phyloP scores from a whole-genome alignment of 2,329 filamentous ascomycete species.

The Colletotrichum sp. region DNA sequence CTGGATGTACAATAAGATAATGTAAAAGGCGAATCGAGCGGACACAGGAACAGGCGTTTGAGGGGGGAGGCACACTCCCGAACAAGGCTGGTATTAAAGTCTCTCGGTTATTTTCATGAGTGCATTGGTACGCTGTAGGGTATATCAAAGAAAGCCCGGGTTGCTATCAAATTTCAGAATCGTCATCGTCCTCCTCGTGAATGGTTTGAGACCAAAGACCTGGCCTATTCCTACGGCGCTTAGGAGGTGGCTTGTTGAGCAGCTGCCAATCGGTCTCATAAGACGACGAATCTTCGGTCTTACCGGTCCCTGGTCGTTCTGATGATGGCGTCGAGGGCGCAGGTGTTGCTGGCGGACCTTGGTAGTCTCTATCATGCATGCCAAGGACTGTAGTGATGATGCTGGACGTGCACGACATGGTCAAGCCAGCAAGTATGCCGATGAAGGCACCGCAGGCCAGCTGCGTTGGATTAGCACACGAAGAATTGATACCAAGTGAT shows the following conservation, averaged over 20 bases:
- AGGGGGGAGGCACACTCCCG: not conserved
- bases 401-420: slow-evolving; percentile 62
- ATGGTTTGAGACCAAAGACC: slow-evolving; percentile 71
- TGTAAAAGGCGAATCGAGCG: not conserved
- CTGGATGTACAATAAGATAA: not conserved
- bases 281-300: slow-evolving; percentile 28
- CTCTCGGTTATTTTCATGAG: not conserved
- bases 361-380: slow-evolving; percentile 36
- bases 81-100: slow-evolving; percentile 12
- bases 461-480: slow-evolving; percentile 30
- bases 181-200: slow-evolving; percentile 74
- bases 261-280: slow-evolving; percentile 42
- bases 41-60: slow-evolving; percentile 16
- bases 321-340: slow-evolving; percentile 38
- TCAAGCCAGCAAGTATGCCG: slow-evolving; percentile 67
- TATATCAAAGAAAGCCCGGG: not conserved
- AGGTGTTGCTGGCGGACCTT: slow-evolving; percentile 10
- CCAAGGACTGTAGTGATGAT: slow-evolving; percentile 57
- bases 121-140: not conserved
- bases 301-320: slow-evolving; percentile 19
- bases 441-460: slow-evolving; percentile 71
- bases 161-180: slow-evolving; percentile 44
- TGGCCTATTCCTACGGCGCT: slow-evolving; percentile 44
- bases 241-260: slow-evolving; percentile 37
- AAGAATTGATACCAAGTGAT: slow-evolving; percentile 26